A percentile compares a stretch with the other conserved stretches of the same genome.
These are phyloP conservation scores for Schoenoplectus tabernaemontani DNA, from an alignment of 202 grass and related monocot genomes.

Conservation along the genomic window DNA sequence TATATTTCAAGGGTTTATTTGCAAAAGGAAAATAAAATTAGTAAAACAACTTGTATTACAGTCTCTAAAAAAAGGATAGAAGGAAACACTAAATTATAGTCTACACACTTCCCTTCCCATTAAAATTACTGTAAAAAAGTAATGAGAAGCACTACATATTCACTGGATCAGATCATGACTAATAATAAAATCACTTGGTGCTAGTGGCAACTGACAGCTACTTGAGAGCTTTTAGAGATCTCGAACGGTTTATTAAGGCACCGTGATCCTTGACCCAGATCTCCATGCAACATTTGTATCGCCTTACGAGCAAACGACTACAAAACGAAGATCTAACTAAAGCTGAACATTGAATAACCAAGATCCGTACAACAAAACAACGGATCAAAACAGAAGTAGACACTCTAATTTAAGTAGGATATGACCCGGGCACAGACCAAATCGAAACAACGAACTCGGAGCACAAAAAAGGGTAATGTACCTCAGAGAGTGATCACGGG, in stretches of 20 bases:
- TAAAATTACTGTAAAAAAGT: background rate
- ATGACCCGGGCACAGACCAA: too few species aligned
- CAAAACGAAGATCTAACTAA: background rate
- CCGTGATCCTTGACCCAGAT: conserved; percentile 6
- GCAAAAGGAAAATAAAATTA: conserved; percentile 13
- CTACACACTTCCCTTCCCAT: background rate
- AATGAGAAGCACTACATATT: background rate
- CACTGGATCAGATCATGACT: conserved; percentile 13
- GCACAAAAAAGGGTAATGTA: too few species aligned
- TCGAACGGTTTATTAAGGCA: background rate
- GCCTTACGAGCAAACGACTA: background rate
- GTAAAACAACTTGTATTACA: background rate
- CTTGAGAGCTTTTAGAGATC: conserved; percentile 14
- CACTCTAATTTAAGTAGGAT: background rate
- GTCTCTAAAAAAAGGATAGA: background rate
- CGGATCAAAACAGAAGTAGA: conserved; percentile 16
- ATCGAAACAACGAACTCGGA: too few species aligned
- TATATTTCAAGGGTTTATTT: conserved; percentile 6
- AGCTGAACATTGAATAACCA: background rate
- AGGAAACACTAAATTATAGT: background rate
- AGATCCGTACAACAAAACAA: conserved; percentile 16
- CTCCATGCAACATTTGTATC: background rate
- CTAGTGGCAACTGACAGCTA: background rate
- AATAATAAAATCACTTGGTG: background rate
- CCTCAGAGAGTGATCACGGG: conserved; percentile 1